phyloP scores from a whole-genome alignment of 2,329 filamentous ascomycete species.

The Drechslerella coelobrocha region DNA sequence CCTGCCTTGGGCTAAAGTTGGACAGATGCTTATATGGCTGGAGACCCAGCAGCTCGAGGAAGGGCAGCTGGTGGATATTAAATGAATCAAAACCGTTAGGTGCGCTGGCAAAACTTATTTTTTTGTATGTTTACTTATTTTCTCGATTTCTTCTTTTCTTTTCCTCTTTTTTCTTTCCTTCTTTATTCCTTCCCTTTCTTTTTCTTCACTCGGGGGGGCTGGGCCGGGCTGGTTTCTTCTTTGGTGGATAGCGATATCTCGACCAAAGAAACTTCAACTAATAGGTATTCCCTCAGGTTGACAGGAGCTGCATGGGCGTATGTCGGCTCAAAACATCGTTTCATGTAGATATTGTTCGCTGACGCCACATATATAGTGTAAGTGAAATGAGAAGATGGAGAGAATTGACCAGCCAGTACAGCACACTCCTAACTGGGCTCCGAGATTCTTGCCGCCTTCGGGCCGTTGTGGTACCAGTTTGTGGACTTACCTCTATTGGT shows the following conservation, averaged over 20 bases:
- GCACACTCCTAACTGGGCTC: not conserved
- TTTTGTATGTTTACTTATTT: not conserved
- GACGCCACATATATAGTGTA: not conserved
- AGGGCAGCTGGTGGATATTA: not conserved
- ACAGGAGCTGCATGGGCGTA: slow-evolving; percentile 1
- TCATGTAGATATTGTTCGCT: not conserved
- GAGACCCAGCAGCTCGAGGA: not conserved
- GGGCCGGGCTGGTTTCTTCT: too few species aligned
- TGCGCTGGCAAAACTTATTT: not conserved
- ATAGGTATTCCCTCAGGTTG: not conserved
- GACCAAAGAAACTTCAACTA: not conserved
- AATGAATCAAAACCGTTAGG: not conserved
- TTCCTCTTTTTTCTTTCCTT: not conserved
- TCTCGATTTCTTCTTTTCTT: not conserved
- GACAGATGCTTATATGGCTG: not conserved
- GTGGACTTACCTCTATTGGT: slow-evolving; percentile 7
- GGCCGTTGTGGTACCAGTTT: not conserved
- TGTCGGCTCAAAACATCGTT: not conserved
- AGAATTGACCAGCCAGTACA: not conserved
- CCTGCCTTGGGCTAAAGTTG: not conserved
- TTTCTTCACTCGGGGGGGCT: not conserved
- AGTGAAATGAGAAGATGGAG: not conserved
- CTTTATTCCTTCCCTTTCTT: not conserved
- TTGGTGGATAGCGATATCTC: not conserved
- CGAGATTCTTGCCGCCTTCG: not conserved